Evolutionary conservation across 2,329 filamentous ascomycete species (phyloP).

Genomic region (Colletotrichum sp.): DNA sequence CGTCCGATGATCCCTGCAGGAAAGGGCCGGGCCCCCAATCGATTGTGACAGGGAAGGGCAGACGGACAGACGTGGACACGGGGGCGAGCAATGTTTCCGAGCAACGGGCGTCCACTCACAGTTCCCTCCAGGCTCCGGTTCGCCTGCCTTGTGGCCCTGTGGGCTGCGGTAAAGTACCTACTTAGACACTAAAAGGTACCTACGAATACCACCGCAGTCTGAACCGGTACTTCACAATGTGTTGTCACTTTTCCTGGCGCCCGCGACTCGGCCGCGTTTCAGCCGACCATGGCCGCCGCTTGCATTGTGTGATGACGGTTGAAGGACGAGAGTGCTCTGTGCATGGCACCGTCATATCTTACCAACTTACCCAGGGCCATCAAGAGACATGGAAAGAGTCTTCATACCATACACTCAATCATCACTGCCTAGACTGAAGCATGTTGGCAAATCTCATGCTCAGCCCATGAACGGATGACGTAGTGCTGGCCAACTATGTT

Average conservation of each 20-base stretch:
- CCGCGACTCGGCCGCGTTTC: conserved; percentile 10
- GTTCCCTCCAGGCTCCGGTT: neutral
- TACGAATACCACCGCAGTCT: neutral
- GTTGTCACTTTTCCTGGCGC: neutral
- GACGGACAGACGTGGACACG: neutral
- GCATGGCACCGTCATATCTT: neutral
- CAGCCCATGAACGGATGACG: neutral
- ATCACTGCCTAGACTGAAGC: neutral
- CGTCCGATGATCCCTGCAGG: conserved; percentile 9
- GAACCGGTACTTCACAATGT: neutral
- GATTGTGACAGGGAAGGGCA: conserved; percentile 8
- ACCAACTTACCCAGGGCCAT: neutral
- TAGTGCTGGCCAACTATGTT: neutral
- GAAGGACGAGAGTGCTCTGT: neutral
- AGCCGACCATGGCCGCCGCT: neutral
- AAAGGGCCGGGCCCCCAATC: neutral
- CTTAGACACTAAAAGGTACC: neutral
- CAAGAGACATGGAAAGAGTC: neutral
- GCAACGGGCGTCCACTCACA: conserved; percentile 14
- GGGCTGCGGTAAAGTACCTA: neutral
- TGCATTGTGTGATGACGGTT: neutral
- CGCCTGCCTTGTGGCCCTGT: neutral
- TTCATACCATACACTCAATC: neutral
- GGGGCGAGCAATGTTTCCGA: conserved; percentile 14
- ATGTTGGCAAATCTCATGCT: neutral